Evolutionary conservation across 2,329 filamentous ascomycete species (phyloP).

Genomic region (Pseudocercospora crystallina): DNA sequence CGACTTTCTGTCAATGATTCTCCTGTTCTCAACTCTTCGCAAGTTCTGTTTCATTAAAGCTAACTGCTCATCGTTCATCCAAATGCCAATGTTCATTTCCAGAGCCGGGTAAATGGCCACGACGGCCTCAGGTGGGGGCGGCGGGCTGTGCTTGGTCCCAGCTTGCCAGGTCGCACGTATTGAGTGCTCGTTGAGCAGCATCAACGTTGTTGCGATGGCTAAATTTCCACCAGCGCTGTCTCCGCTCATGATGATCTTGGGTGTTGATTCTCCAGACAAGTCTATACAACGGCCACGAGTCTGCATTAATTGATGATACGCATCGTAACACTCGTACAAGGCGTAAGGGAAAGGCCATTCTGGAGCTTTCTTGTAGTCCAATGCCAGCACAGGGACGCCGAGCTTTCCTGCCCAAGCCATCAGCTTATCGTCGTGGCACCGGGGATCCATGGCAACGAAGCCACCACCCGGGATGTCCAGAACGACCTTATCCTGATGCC

Average conservation of each 20-base stretch:
- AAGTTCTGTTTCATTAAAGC: constrained; percentile 82
- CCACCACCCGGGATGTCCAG: constrained; percentile 91
- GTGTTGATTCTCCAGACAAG: constrained; percentile 63
- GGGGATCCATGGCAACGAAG: constrained; percentile 95
- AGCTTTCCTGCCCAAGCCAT: constrained; percentile 88
- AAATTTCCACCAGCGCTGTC: constrained; percentile 84
- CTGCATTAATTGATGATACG: constrained; percentile 71
- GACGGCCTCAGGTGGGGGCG: constrained; percentile 68
- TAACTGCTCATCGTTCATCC: constrained; percentile 99
- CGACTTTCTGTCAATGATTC: constrained; percentile 78
- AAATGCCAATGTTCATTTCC: constrained; percentile 97
- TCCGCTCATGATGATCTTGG: constrained; percentile 71
- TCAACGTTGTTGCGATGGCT: constrained; percentile 76
- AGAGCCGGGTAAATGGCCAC: constrained; percentile 85
- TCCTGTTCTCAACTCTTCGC: constrained; percentile 72
- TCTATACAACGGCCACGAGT: constrained; percentile 75
- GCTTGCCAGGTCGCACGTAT: constrained; percentile 38
- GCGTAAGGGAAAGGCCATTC: constrained; percentile 84
- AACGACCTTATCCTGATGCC: constrained; percentile 73
- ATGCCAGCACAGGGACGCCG: constrained; percentile 81
- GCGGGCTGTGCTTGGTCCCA: constrained; percentile 40
- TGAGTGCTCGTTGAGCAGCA: constrained; percentile 72
- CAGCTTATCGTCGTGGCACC: constrained; percentile 90
- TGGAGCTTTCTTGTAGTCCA: constrained; percentile 87
- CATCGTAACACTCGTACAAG: constrained; percentile 83